A percentile compares a stretch with the other conserved stretches of the same genome.
These are phyloP conservation scores for Lentinus brumalis DNA, from an alignment of 768 basidiomycete species.

Conservation along the genomic window DNA sequence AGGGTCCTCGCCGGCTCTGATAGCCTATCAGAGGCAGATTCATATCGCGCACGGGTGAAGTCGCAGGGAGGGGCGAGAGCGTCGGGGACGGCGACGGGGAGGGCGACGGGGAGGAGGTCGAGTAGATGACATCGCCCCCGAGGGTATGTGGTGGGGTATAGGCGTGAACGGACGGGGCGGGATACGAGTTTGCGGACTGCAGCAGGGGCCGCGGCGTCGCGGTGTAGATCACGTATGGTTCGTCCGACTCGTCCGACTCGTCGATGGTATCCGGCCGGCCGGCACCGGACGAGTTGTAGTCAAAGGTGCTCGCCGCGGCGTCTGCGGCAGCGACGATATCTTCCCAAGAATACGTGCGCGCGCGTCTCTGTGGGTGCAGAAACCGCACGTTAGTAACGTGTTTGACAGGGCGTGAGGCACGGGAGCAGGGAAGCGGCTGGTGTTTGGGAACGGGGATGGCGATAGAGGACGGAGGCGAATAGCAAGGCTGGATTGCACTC, in stretches of 20 bases:
- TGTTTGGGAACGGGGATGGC: neutral
- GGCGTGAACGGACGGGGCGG: conserved; percentile 3
- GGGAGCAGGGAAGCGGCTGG: neutral
- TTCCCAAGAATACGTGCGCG: conserved; percentile 23
- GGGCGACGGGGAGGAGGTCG: conserved; percentile 9
- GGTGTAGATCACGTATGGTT: conserved; percentile 28
- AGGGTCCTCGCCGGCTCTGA: neutral
- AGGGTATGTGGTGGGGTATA: conserved; percentile 4
- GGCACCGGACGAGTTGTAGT: conserved; percentile 6
- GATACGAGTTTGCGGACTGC: neutral
- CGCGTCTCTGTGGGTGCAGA: conserved; percentile 10
- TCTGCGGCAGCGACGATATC: conserved; percentile 25
- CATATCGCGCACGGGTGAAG: conserved; percentile 8
- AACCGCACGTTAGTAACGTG: neutral
- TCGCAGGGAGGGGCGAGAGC: conserved; percentile 4
- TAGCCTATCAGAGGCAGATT: neutral
- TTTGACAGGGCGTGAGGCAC: neutral
- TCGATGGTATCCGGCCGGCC: conserved; percentile 19
- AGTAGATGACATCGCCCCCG: conserved; percentile 13
- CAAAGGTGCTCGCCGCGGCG: conserved; percentile 18
- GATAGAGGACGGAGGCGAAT: neutral
- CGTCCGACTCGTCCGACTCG: conserved; percentile 17
- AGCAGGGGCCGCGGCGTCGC: conserved; percentile 21
- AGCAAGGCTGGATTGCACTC: neutral
- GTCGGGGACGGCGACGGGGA: conserved; percentile 9